These are phyloP conservation scores for Psilocybe mexicana DNA, from an alignment of 1,284 basidiomycete genomes.

Conservation along the genomic window DNA sequence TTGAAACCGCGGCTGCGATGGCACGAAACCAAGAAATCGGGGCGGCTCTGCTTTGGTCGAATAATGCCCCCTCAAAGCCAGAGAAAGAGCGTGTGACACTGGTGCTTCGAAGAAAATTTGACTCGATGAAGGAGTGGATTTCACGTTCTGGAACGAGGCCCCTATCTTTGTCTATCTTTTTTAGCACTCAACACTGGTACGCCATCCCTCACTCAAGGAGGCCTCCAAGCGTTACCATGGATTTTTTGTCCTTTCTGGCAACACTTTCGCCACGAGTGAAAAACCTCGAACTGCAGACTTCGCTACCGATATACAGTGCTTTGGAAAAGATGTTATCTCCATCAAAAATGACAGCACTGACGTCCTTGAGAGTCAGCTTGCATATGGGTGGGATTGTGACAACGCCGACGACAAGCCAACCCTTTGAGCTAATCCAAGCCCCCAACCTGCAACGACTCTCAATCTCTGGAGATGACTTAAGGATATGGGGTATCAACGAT, in stretches of 20 bases:
- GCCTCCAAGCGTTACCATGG: no score
- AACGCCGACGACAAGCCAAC: neutral
- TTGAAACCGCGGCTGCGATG: neutral
- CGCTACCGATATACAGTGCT: neutral
- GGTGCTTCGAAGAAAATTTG: neutral
- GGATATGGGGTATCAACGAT: neutral
- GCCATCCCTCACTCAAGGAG: no score
- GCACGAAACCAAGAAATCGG: neutral
- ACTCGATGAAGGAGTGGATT: conserved; percentile 5
- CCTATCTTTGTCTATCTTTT: conserved; percentile 1
- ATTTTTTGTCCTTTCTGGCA: neutral
- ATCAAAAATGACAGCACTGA: neutral
- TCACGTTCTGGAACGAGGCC: conserved; percentile 2
- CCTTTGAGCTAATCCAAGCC: neutral
- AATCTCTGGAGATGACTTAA: neutral
- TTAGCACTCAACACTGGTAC: neutral
- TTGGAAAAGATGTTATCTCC: neutral
- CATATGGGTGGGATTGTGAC: neutral
- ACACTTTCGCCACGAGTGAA: neutral
- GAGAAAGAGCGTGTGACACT: no score
- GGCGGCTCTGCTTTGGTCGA: neutral
- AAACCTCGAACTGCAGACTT: neutral
- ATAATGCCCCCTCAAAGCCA: neutral
- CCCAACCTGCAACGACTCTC: neutral
- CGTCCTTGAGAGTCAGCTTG: neutral